A percentile compares a stretch with the other conserved stretches of the same genome.
These are phyloP conservation scores for Nissolia schottii DNA, from an alignment of 306 rosid genomes.

Conservation along the genomic window DNA sequence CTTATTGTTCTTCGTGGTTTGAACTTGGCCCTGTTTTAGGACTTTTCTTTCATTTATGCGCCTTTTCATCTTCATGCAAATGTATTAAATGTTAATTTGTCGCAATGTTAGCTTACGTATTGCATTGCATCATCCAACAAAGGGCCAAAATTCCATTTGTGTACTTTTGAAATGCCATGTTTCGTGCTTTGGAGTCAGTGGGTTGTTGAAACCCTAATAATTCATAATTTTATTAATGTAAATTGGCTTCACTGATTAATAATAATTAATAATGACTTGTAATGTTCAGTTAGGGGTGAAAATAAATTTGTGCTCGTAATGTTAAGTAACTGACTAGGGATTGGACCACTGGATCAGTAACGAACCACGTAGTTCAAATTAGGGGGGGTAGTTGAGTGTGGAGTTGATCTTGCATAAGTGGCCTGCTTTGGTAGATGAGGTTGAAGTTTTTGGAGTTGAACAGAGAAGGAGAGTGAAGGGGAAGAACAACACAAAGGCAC, in stretches of 20 bases:
- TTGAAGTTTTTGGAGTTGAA: conserved; percentile 34
- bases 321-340: background rate
- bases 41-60: background rate
- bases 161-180: background rate
- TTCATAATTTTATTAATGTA: background rate
- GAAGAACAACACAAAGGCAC: background rate
- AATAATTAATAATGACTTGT: background rate
- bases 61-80: no score
- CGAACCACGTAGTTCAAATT: no score
- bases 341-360: background rate
- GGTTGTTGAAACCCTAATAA: background rate
- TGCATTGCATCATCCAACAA: background rate
- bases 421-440: conserved; percentile 28
- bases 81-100: no score
- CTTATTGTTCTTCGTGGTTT: no score
- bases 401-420: conserved; percentile 35
- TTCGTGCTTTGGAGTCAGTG: background rate
- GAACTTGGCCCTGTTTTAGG: background rate
- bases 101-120: no score
- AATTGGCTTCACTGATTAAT: background rate
- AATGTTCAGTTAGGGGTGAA: background rate
- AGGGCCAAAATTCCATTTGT: background rate
- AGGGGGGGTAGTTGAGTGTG: background rate
- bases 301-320: background rate
- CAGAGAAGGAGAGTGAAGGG: conserved; percentile 4